Evolutionary conservation across 345 rosid genomes (phyloP), one percentile per base, ranked within the genome.

Genomic region (Pugionium cornutum): DNA sequence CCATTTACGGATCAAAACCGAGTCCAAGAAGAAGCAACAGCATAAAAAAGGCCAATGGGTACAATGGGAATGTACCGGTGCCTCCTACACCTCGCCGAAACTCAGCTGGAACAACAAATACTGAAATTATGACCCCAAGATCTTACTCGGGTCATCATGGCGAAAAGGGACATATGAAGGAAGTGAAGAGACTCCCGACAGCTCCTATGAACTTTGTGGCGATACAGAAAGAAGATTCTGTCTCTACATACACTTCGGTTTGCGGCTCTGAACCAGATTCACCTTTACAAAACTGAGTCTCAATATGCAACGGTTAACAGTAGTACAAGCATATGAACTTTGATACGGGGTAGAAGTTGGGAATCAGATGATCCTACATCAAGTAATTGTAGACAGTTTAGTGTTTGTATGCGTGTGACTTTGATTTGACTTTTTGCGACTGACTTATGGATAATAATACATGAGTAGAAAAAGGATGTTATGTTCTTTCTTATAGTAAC

Each of bases 1-100:
- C 86, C 64, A 82, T 85, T 30, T 94, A 94, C 62, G 99, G 99
- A 39, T 88, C 97, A 48, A 89, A 77, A 75, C 99, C 99, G 10
- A 90, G 95, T 75, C 97, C 99, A 48, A 77, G 95, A 79, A 90
- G 82, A 82, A 79, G 76, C 64, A 86, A 46, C 84, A 90, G 97
- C 74, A 76, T 88, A 39, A 86, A 84, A 80, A 88, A 79, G 71
- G 58, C 81, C 42, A 89, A 80, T 47, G 89, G 90, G 9, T 85
- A 80, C 78, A 55, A 36, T 48, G 79, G 84, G 69, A 81, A 89
- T 68, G 92, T 82, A 66, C 81, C 96, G 27, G 75, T 88, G 89
- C 79, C 96, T 72, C 95, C 95, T 11, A 86, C 85, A 10, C 92
- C 97, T 36, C 90, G 96, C 47, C 84, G 96, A 30, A 82, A 62